Conservation (phyloP, 2,329 filamentous ascomycete species). For the Trichothecium roseum region DNA sequence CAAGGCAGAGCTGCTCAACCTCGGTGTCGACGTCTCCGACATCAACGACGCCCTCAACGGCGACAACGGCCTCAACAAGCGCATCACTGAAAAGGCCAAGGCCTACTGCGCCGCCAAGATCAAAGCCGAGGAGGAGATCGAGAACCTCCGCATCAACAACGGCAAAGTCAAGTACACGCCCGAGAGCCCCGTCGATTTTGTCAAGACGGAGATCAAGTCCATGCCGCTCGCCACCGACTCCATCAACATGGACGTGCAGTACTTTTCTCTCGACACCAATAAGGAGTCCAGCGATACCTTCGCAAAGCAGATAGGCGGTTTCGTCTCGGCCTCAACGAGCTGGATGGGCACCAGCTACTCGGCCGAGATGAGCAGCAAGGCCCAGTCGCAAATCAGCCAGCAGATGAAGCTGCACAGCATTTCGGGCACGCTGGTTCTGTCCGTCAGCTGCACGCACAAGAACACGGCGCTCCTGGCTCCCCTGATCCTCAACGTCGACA, state of each 20-base stretch:
- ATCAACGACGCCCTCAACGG: no score
- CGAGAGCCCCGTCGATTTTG: slow-evolving; percentile 8
- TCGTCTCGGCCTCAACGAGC: background rate
- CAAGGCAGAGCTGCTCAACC: no score
- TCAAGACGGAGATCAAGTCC: slow-evolving; percentile 6
- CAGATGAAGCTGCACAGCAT: background rate
- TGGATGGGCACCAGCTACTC: background rate
- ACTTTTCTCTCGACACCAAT: slow-evolving; percentile 4
- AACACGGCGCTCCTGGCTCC: slow-evolving; percentile 7
- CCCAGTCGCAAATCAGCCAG: background rate
- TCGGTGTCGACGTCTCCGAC: no score
- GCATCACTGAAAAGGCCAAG: no score
- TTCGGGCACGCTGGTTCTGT: slow-evolving; percentile 8
- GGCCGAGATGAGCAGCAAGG: background rate
- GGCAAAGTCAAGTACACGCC: background rate
- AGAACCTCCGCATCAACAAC: slow-evolving; percentile 4
- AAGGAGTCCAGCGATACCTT: background rate
- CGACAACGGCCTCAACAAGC: no score
- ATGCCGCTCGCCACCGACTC: slow-evolving; percentile 7
- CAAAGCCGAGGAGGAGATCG: no score
- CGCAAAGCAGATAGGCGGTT: slow-evolving; percentile 1
- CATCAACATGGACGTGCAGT: slow-evolving; percentile 10
- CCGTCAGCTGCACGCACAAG: slow-evolving; percentile 8
- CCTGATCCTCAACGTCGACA: slow-evolving; percentile 9
- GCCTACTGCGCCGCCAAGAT: no score